Evolutionary conservation across 2,329 filamentous ascomycete species (phyloP).

Genomic region (Knoxdaviesia capensis): DNA sequence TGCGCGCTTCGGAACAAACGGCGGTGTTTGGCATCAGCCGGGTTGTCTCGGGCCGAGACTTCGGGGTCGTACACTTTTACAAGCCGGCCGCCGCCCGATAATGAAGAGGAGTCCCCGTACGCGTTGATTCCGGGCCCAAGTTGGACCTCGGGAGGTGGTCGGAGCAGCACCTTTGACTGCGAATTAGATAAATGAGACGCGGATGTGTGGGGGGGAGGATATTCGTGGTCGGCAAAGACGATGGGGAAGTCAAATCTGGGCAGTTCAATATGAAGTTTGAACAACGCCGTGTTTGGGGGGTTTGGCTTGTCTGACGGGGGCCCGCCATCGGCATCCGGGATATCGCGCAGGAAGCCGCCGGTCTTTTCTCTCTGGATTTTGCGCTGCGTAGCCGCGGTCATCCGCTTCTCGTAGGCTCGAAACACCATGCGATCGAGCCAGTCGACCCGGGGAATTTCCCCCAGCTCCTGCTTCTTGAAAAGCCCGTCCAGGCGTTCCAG

Average conservation of each 20-base stretch:
- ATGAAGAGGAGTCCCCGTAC: constrained; percentile 28
- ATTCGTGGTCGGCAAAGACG: constrained; percentile 88
- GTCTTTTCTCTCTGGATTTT: constrained; percentile 17
- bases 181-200: constrained; percentile 20
- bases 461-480: constrained; percentile 97
- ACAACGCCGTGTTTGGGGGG: constrained; percentile 26
- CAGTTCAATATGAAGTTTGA: constrained; percentile 75
- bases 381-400: constrained; percentile 20
- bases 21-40: constrained; percentile 86
- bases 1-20: constrained; percentile 76
- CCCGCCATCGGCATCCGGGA: constrained; percentile 9
- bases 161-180: constrained; percentile 49
- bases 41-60: constrained; percentile 73
- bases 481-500: constrained; percentile 74
- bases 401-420: constrained; percentile 57
- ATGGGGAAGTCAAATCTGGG: constrained; percentile 90
- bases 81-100: constrained; percentile 33
- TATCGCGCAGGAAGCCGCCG: constrained; percentile 2
- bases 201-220: constrained; percentile 54
- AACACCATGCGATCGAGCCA: constrained; percentile 96
- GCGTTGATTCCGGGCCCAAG: constrained; percentile 78
- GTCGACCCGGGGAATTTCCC: constrained; percentile 77
- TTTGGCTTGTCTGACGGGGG: constrained; percentile 5
- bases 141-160: constrained; percentile 72
- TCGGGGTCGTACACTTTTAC: constrained; percentile 88